These are phyloP conservation scores for Phytopythium kandeliae DNA, from an alignment of 352 stramenopile genomes.

Conservation along the genomic window DNA sequence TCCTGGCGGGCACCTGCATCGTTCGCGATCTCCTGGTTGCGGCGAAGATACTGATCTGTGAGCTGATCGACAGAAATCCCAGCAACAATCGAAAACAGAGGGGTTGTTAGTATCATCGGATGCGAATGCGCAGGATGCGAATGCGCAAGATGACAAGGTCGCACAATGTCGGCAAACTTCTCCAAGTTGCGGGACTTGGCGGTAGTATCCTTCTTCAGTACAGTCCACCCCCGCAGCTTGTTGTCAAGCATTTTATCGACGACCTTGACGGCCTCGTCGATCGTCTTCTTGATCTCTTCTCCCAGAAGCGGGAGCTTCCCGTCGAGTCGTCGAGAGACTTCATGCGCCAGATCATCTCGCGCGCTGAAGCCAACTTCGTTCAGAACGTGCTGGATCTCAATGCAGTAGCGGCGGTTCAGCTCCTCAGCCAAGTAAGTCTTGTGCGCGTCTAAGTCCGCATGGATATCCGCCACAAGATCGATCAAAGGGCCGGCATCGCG, in stretches of 20 bases:
- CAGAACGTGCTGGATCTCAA: conserved; percentile 74
- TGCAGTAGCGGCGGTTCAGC: conserved; percentile 67
- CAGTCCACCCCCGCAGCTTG: conserved; percentile 67
- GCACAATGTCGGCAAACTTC: conserved; percentile 70
- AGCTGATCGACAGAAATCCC: conserved; percentile 26
- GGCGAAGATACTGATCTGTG: conserved; percentile 57
- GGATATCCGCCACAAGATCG: conserved; percentile 28
- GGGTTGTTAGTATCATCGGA: neutral
- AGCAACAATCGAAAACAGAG: neutral
- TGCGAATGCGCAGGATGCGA: too few relatives aligned
- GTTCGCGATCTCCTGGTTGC: conserved; percentile 58
- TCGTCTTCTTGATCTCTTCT: conserved; percentile 52
- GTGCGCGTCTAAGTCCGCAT: conserved; percentile 51
- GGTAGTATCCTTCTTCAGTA: conserved; percentile 54
- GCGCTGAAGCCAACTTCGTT: conserved; percentile 57
- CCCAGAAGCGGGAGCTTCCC: conserved; percentile 59
- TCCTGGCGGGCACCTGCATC: conserved; percentile 52
- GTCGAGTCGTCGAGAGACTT: conserved; percentile 54
- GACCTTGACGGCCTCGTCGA: conserved; percentile 49
- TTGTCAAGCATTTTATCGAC: conserved; percentile 45
- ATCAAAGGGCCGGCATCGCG: conserved; percentile 17
- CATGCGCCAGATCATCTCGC: conserved; percentile 57
- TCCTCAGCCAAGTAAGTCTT: conserved; percentile 60
- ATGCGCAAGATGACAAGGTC: too few relatives aligned
- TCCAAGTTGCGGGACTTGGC: conserved; percentile 63